Conservation (phyloP, 2,329 filamentous ascomycete genomes). For the Colletotrichum higginsianum region DNA sequence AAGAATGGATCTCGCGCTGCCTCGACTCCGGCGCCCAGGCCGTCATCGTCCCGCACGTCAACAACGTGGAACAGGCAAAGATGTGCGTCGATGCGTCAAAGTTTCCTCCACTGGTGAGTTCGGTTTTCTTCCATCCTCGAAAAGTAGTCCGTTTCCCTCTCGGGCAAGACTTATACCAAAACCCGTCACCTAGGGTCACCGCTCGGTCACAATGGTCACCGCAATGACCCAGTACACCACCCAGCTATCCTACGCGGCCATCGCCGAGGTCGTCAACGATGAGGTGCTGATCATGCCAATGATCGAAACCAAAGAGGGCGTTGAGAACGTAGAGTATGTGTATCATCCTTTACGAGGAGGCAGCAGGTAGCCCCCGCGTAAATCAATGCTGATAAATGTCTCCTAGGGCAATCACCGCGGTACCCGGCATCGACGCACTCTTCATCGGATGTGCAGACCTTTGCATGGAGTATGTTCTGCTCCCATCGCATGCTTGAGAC, state of each 20-base stretch:
- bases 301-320: slow-evolving; percentile 30
- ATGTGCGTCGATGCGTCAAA: slow-evolving; percentile 64
- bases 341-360: background rate
- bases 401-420: slow-evolving; percentile 16
- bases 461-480: slow-evolving; percentile 19
- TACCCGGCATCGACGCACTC: slow-evolving; percentile 22
- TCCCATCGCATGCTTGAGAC: no score
- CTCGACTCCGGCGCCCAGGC: slow-evolving; percentile 66
- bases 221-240: slow-evolving; percentile 34
- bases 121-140: background rate
- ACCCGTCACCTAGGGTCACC: background rate
- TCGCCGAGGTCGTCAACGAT: slow-evolving; percentile 29
- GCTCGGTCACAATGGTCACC: slow-evolving; percentile 33
- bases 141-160: background rate
- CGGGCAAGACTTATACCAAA: background rate
- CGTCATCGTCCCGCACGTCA: slow-evolving; percentile 63
- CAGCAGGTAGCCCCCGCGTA: no score
- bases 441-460: slow-evolving; percentile 36
- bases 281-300: slow-evolving; percentile 34
- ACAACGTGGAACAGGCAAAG: slow-evolving; percentile 61
- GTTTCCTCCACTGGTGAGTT: slow-evolving; percentile 61
- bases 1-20: slow-evolving; percentile 51
- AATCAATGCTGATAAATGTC: background rate
- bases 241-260: slow-evolving; percentile 25
- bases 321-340: slow-evolving; percentile 26